Evolutionary conservation across 306 rosid species (phyloP), one percentile per base, ranked within the genome.

Genomic region (Medicago ruthenica): DNA sequence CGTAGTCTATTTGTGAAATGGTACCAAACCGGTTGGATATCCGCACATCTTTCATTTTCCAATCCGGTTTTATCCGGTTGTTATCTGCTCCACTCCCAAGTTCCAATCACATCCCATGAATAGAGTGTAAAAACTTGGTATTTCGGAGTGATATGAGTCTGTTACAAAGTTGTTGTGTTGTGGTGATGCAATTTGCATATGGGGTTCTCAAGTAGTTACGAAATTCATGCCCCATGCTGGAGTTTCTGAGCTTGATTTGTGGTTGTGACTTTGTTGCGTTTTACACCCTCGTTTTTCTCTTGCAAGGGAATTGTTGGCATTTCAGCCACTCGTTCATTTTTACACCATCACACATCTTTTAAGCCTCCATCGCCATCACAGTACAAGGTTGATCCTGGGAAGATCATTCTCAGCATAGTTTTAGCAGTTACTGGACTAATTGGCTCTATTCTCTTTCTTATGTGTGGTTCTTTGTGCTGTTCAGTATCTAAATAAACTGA

Each of bases 401-500:
- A 86, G 85, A 87, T 90, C 41, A 44, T 85, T 81, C 54, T 92
- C 3, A 95, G 99, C 78, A 53, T 90, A 27, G 86, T 77, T 16
- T 59, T 95, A 68, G 99, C 82, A 37, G 24, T 85, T 4, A 86
- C 91, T 10, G 99, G 99, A 45, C 73, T 92, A 21, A 68, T 83
- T 47, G 85, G 87, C 24, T 88, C 96, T 31, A 59, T 89, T 73
- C 60, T 92, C 63, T 86, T 24, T 91, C 42, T 97, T 92, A 54
- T 75, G 84, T n/a, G 61, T 87, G 45, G 88, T 95, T 75, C 96
- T 92, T 8, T 79, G 88, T 80, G 88, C 89, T 64, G 88, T 90
- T 40, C 84, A 79, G 70, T 95, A 92, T 83, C 83, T 24, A n/a
- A n/a, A n/a, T 90, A 8, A 89, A 88, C 79, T 73, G 88, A 65